These are phyloP conservation scores for Clavispora carvajalis DNA, from an alignment of 805 yeast genomes.

Conservation along the genomic window DNA sequence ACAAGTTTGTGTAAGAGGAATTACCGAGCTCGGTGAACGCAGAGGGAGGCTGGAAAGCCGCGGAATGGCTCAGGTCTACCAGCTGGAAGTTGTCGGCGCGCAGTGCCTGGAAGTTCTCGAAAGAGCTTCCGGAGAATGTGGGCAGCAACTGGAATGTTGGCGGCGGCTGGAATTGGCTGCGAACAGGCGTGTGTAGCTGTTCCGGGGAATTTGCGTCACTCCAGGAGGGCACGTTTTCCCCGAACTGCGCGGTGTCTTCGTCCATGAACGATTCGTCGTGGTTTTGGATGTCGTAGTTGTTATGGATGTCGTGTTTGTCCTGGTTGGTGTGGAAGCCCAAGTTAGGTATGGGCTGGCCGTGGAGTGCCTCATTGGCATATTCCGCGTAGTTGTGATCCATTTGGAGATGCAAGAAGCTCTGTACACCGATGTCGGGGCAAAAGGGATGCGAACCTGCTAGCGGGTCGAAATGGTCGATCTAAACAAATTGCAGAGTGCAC, in stretches of 20 bases:
- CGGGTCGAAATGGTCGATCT: too few species aligned
- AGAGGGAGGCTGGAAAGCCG: slow-evolving; percentile 36
- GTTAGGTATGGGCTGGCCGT: slow-evolving; percentile 2
- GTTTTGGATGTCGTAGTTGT: not conserved
- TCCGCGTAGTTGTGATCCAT: slow-evolving; percentile 3
- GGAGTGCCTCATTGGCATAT: slow-evolving; percentile 1
- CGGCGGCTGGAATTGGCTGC: slow-evolving; percentile 6
- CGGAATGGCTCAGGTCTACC: slow-evolving; percentile 27
- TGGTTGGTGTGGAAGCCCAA: slow-evolving; percentile 1
- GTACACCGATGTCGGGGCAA: too few species aligned
- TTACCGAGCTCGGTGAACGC: slow-evolving; percentile 38
- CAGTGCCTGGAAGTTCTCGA: slow-evolving; percentile 8
- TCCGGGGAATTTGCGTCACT: slow-evolving; percentile 5
- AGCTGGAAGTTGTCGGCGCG: slow-evolving; percentile 27
- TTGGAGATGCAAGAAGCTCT: not conserved
- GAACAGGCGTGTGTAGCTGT: slow-evolving; percentile 5
- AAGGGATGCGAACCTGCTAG: too few species aligned
- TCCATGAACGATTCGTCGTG: slow-evolving; percentile 35
- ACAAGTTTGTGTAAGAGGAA: slow-evolving; percentile 34
- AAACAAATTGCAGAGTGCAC: too few species aligned
- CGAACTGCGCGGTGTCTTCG: slow-evolving; percentile 24
- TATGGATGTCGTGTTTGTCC: too few species aligned
- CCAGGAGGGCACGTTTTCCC: slow-evolving; percentile 8
- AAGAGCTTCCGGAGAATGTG: slow-evolving; percentile 14
- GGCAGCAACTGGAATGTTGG: slow-evolving; percentile 21